Percentiles rank a stretch among this genome's conserved stretches.
phyloP scores from a whole-genome alignment of 768 basidiomycete genomes.

The Albatrellus ellisii region DNA sequence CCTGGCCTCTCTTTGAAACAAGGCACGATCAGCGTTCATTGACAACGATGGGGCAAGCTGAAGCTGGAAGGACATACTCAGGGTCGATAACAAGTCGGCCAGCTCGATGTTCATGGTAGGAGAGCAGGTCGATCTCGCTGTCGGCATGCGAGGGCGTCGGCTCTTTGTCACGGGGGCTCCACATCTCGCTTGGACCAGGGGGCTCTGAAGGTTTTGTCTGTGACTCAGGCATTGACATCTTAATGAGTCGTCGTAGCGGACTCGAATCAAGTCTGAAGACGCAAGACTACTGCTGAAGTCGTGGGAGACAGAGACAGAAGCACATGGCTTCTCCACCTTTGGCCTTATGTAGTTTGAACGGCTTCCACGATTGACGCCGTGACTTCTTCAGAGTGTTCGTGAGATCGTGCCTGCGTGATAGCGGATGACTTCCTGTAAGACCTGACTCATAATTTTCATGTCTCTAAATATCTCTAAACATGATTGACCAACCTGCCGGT shows the following conservation, averaged over 20 bases:
- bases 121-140: conserved; percentile 20
- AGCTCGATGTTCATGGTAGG: conserved; percentile 40
- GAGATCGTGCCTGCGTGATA: no score
- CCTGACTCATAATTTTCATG: no score
- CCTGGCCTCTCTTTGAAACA: conserved; percentile 36
- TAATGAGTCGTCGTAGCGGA: background rate
- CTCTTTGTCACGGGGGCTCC: background rate
- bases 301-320: no score
- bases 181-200: background rate
- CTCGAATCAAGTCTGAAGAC: no score
- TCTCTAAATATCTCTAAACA: no score
- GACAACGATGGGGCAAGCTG: background rate
- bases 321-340: no score
- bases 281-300: no score
- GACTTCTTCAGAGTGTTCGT: no score
- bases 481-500: no score
- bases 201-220: background rate
- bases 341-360: no score
- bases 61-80: conserved; percentile 24
- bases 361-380: no score
- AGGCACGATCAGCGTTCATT: background rate
- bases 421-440: no score
- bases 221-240: background rate
- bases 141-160: background rate
- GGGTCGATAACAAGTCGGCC: conserved; percentile 54